Percentiles rank a stretch among this genome's conserved stretches.
Conservation (phyloP, 805 yeast genomes). For the Sungouiella thailandica region DNA sequence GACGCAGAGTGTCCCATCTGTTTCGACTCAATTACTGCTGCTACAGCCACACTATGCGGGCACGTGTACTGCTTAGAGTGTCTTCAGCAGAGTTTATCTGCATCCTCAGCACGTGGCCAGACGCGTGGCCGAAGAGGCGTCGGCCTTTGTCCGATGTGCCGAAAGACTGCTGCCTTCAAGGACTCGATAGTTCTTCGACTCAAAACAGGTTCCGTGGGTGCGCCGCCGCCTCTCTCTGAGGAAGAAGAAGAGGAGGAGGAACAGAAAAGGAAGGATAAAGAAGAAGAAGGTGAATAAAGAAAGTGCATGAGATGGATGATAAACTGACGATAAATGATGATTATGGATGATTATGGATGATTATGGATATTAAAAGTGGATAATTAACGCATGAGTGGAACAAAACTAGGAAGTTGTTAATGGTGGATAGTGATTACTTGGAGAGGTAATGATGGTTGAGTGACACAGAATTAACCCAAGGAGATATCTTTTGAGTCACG, state of each 20-base stretch:
- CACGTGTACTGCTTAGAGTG: conserved; percentile 41
- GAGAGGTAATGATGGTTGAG: too few species aligned
- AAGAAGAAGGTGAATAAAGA: conserved; percentile 3
- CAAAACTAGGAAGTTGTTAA: too few species aligned
- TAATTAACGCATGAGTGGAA: too few species aligned
- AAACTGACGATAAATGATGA: too few species aligned
- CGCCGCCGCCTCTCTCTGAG: conserved; percentile 6
- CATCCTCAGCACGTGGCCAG: conserved; percentile 41
- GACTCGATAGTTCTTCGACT: conserved; percentile 24
- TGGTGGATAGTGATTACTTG: too few species aligned
- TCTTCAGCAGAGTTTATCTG: conserved; percentile 34
- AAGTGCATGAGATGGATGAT: too few species aligned
- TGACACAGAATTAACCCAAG: too few species aligned
- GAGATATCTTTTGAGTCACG: too few species aligned
- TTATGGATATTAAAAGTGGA: too few species aligned
- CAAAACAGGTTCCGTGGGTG: conserved; percentile 9
- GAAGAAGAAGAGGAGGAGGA: conserved; percentile 4
- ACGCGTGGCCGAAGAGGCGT: conserved; percentile 31
- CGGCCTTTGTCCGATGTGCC: conserved; percentile 41
- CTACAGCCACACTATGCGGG: conserved; percentile 40
- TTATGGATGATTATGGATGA: too few species aligned
- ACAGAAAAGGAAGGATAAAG: too few species aligned
- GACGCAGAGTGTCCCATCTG: conserved; percentile 42
- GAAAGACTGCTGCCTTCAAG: conserved; percentile 34
- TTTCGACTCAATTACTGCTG: conserved; percentile 35